A percentile compares a stretch with the other conserved stretches of the same genome.
Evolutionary conservation across 805 yeast species (phyloP).

Genomic region (Sugiyamaella qingdaonensis): DNA sequence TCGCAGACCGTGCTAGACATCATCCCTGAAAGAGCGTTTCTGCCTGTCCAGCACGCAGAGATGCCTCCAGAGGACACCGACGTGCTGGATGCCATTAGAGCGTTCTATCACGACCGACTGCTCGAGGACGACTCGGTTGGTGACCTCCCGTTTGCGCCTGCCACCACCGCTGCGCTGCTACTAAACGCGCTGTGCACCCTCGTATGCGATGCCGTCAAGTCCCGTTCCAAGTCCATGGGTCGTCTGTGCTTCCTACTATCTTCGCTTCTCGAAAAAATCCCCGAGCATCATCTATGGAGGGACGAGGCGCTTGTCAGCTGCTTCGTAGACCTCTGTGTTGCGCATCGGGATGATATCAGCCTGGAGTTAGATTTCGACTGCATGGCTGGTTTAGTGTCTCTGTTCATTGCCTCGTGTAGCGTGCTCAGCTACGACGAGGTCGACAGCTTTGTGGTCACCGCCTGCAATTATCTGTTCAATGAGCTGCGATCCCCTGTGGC

Average conservation of each 20-base stretch:
- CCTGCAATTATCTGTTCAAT: conserved; percentile 51
- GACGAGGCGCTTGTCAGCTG: conserved; percentile 34
- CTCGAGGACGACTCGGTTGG: conserved; percentile 9
- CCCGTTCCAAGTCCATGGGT: background rate
- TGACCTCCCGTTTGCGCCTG: conserved; percentile 19
- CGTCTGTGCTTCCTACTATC: conserved; percentile 15
- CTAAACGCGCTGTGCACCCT: conserved; percentile 11
- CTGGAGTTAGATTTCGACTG: background rate
- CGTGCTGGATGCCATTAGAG: conserved; percentile 30
- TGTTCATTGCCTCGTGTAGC: conserved; percentile 38
- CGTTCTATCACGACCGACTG: conserved; percentile 4
- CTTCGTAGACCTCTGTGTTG: conserved; percentile 17
- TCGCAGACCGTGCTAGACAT: conserved; percentile 44
- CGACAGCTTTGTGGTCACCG: conserved; percentile 38
- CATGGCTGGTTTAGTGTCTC: conserved; percentile 35
- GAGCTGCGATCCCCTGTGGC: conserved; percentile 48
- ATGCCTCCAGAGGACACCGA: conserved; percentile 16
- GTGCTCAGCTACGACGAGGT: conserved; percentile 34
- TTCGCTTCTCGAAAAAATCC: conserved; percentile 43
- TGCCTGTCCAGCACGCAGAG: conserved; percentile 48
- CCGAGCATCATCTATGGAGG: conserved; percentile 37
- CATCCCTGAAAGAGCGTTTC: conserved; percentile 61
- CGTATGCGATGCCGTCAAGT: background rate
- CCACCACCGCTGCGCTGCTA: conserved; percentile 14
- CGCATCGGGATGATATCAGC: no score